Percentiles rank a stretch among this genome's conserved stretches.
Conservation (phyloP, 441 rosid species). For the Adansonia madagascariensis region DNA sequence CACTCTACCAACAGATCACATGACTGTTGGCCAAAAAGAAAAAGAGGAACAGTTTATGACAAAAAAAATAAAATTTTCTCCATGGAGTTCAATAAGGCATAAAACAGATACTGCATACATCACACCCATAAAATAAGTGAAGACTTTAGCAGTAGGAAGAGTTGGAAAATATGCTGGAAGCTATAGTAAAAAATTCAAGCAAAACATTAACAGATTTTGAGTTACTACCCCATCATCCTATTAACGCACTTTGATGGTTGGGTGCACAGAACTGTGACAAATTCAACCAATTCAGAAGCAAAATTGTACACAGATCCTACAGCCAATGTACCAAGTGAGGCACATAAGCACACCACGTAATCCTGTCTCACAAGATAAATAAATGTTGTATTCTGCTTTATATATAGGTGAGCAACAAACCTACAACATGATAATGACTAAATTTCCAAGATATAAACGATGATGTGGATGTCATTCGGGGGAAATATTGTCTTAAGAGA, state of each 20-base stretch:
- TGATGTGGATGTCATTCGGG: background rate
- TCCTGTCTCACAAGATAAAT: background rate
- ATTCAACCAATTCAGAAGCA: background rate
- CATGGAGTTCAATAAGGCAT: background rate
- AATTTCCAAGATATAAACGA: background rate
- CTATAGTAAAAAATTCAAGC: background rate
- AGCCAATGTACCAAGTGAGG: background rate
- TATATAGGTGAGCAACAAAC: background rate
- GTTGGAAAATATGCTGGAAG: background rate
- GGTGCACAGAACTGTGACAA: background rate
- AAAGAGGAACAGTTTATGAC: background rate
- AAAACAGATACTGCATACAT: background rate
- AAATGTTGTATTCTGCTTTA: background rate
- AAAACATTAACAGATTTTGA: background rate
- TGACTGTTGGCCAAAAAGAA: background rate
- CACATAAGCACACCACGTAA: background rate
- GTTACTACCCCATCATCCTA: background rate
- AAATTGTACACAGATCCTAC: background rate
- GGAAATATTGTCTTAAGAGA: background rate
- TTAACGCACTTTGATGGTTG: background rate
- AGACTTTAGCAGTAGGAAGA: background rate
- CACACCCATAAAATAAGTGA: constrained; percentile 2
- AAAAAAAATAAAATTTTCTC: background rate
- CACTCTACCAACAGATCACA: too few species aligned
- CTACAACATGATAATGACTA: background rate